Evolutionary conservation across 768 basidiomycete genomes (phyloP).

Genomic region (Pluteus cervinus): DNA sequence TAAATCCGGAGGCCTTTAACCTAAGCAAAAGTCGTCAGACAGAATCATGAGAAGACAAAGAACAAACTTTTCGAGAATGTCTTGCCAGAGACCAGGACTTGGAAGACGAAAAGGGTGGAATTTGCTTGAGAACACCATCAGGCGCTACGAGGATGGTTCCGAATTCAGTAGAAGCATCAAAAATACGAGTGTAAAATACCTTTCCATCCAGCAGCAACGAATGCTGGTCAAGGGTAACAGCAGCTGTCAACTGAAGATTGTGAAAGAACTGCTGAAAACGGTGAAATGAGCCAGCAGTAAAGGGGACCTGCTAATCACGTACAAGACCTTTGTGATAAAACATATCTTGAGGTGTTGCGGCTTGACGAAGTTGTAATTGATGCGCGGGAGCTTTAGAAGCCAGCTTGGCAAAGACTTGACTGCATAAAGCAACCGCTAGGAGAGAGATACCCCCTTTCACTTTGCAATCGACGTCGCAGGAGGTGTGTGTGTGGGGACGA

Average conservation of each 20-base stretch:
- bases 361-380: no score
- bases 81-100: slow-evolving; percentile 60
- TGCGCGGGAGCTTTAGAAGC: no score
- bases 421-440: no score
- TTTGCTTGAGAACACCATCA: slow-evolving; percentile 58
- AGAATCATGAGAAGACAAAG: neutral
- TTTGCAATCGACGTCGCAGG: no score
- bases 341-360: no score
- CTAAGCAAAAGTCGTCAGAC: slow-evolving; percentile 1
- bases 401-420: no score
- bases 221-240: slow-evolving; percentile 30
- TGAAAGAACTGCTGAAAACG: no score
- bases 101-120: slow-evolving; percentile 68
- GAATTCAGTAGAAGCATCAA: neutral
- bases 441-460: no score
- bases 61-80: slow-evolving; percentile 51
- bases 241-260: slow-evolving; percentile 22
- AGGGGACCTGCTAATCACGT: no score
- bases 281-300: no score
- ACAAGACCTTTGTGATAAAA: no score
- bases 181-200: slow-evolving; percentile 10
- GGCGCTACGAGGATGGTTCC: slow-evolving; percentile 21
- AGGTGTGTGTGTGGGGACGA: no score
- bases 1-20: slow-evolving; percentile 60
- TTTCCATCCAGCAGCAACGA: slow-evolving; percentile 29